Base-by-base conservation (phyloP, 1,139 yeast species). In the Magnusiomyces suaveolens region DNA sequence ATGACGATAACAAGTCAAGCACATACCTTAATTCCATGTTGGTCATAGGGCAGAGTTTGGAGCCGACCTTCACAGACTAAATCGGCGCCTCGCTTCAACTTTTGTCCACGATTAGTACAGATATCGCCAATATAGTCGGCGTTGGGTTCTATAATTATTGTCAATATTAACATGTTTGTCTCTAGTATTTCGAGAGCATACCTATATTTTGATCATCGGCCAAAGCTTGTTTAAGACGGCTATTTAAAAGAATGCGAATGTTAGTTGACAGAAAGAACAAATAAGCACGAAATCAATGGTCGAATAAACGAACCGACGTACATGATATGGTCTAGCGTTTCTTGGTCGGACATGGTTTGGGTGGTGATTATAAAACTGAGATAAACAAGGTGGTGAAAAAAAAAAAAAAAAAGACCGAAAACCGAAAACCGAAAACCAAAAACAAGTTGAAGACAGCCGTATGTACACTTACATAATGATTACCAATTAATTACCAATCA, bases 21-120 rank as follows among this genome's bases (percentile, higher is more conserved):
- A 32, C 60, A 6, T 52, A 70, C 63, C 54, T 65, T 62, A 12
- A 69, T 60, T 8, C 65, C 67, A 44, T 65, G 62, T 26, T 66
- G 65, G 41, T 64, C 64, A 56, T 62, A 54, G 63, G 71, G 54
- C 62, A 71, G 67, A 66, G 75, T 46, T 62, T 69, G 56, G 62
- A 67, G 63, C 65, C 69, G 63, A 67, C 70, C 68, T 66, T 67
- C 69, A 61, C 75, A 52, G 65, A 75, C 61, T 29, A 61, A 60
- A 18, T 73, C 70, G 3, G 82, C 72, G 1, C 76, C 76, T 46
- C 75, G 74, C 52, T 78, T 75, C 46, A 82, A 69, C 64, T 83
- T 83, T 60, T 78, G 76, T 14, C 87, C 87, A 53, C 87, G 72
- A 63, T 83, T 83, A 0, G 81, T 68, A 2, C 61, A 54, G 29